Conservation (phyloP, 2,329 filamentous ascomycete species). For the Pseudogymnoascus sp. region DNA sequence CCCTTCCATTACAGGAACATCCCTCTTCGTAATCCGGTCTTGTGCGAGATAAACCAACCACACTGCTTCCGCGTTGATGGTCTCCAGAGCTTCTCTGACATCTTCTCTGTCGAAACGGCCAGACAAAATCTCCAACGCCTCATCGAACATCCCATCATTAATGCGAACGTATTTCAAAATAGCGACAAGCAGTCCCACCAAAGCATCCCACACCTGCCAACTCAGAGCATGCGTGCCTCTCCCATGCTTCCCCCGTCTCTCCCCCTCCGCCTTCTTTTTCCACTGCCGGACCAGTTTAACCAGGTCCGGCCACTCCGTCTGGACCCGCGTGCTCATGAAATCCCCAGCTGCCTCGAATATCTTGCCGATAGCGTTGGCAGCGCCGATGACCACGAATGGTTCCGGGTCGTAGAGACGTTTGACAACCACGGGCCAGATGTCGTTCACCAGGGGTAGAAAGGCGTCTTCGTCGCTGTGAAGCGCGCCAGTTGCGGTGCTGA, state of each 20-base stretch:
- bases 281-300: constrained; percentile 42
- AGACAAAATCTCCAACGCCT: constrained; percentile 57
- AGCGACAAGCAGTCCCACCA: constrained; percentile 50
- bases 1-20: constrained; percentile 38
- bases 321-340: constrained; percentile 71
- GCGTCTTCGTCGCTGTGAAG: constrained; percentile 71
- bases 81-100: constrained; percentile 52
- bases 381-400: constrained; percentile 60
- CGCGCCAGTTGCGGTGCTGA: constrained; percentile 63
- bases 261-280: constrained; percentile 35
- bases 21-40: constrained; percentile 33
- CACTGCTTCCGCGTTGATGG: constrained; percentile 65
- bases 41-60: constrained; percentile 58
- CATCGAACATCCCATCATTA: constrained; percentile 64
- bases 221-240: constrained; percentile 55
- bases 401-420: constrained; percentile 60
- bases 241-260: constrained; percentile 28
- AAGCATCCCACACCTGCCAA: constrained; percentile 57
- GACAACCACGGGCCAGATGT: constrained; percentile 78
- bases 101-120: constrained; percentile 41
- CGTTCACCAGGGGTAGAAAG: constrained; percentile 84
- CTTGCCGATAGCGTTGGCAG: constrained; percentile 59
- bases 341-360: constrained; percentile 69
- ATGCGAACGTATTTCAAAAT: constrained; percentile 57
- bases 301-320: constrained; percentile 60